Percentiles rank a stretch among this genome's conserved stretches.
phyloP scores from a whole-genome alignment of 2,329 filamentous ascomycete genomes.

The Monascus ruber region DNA sequence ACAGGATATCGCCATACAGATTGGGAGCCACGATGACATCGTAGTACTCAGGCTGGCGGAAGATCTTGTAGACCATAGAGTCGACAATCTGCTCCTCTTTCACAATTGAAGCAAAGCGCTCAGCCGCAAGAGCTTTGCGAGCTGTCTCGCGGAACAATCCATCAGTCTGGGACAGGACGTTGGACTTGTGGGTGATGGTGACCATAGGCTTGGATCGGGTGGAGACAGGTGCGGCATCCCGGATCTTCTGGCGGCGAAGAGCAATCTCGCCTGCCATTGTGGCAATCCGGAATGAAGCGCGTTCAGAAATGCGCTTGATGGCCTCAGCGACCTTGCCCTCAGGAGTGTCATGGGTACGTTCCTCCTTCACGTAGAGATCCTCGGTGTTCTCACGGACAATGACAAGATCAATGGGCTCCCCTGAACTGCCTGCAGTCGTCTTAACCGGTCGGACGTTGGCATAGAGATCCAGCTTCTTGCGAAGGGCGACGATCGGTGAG shows the following conservation, averaged over 20 bases:
- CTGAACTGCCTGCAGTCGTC: conserved; percentile 46
- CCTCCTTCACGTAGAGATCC: conserved; percentile 96
- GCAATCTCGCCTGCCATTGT: conserved; percentile 93
- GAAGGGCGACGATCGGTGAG: conserved; percentile 88
- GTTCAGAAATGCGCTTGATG: conserved; percentile 91
- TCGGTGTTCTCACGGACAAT: conserved; percentile 99
- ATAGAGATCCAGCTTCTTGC: conserved; percentile 89
- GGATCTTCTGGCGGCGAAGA: conserved; percentile 69
- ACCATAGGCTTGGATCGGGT: conserved; percentile 59
- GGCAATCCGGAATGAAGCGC: conserved; percentile 74
- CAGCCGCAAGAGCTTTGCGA: conserved; percentile 56
- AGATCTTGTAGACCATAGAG: conserved; percentile 99
- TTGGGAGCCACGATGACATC: conserved; percentile 97
- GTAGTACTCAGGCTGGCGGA: conserved; percentile 88
- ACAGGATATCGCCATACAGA: conserved; percentile 93
- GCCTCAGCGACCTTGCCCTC: conserved; percentile 82
- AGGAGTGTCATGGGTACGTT: conserved; percentile 65
- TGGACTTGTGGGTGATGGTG: conserved; percentile 97
- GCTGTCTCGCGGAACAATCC: conserved; percentile 82
- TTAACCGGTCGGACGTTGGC: conserved; percentile 97
- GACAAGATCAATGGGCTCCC: conserved; percentile 75
- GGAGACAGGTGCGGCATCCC: conserved; percentile 43
- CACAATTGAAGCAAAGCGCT: conserved; percentile 52
- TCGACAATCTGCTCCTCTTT: conserved; percentile 98
- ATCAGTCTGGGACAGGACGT: conserved; percentile 92